Percentiles rank a stretch among this genome's conserved stretches.
Conservation (phyloP, 2,329 filamentous ascomycete genomes). For the Chaetomium olivaceum region DNA sequence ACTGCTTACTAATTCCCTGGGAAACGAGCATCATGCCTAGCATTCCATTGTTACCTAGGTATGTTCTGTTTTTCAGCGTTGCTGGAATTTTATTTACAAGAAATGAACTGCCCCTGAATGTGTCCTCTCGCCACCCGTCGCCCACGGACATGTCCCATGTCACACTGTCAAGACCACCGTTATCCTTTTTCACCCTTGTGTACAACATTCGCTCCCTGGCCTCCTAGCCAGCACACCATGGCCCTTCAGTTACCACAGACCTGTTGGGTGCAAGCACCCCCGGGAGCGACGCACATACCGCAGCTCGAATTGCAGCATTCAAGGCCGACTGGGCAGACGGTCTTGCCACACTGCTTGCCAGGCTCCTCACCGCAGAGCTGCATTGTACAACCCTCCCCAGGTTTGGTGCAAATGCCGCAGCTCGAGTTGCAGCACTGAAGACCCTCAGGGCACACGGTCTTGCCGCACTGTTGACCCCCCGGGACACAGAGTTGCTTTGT, state of each 20-base stretch:
- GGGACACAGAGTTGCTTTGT: conserved; percentile 27
- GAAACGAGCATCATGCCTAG: neutral
- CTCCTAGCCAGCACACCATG: neutral
- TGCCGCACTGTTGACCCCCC: conserved; percentile 27
- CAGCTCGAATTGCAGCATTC: conserved; percentile 34
- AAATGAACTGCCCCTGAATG: no score
- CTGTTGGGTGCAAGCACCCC: conserved; percentile 27
- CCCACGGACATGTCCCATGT: neutral
- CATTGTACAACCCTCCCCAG: conserved; percentile 26
- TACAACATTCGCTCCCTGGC: no score
- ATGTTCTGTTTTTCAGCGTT: neutral
- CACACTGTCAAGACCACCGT: neutral
- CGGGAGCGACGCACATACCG: conserved; percentile 29
- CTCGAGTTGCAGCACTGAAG: conserved; percentile 32
- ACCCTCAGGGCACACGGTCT: conserved; percentile 22
- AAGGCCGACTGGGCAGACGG: conserved; percentile 21
- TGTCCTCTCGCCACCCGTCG: no score
- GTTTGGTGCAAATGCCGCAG: conserved; percentile 32
- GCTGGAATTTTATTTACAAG: neutral
- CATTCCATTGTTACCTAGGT: neutral
- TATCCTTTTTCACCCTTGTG: no score
- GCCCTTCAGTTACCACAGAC: neutral
- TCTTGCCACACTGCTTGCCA: conserved; percentile 27
- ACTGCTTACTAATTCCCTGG: neutral
- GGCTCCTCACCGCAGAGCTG: conserved; percentile 23